phyloP scores from a whole-genome alignment of 2,329 filamentous ascomycete species.

The Dactylella cylindrospora region DNA sequence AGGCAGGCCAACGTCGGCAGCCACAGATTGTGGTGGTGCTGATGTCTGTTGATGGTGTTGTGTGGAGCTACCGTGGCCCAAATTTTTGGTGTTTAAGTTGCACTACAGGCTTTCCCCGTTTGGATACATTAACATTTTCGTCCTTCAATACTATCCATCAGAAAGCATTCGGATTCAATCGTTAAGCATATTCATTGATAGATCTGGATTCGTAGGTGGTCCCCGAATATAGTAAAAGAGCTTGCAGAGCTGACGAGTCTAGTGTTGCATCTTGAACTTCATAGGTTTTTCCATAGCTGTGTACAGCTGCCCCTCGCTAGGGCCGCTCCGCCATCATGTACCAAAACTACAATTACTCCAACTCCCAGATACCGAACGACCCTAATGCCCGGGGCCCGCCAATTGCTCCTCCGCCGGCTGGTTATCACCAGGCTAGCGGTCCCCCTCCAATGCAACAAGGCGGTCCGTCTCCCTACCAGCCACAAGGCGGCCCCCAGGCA shows the following conservation, averaged over 20 bases:
- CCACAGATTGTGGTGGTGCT: slow-evolving; percentile 7
- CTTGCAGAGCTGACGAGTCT: too few species aligned
- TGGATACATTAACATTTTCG: too few species aligned
- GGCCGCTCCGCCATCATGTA: slow-evolving; percentile 34
- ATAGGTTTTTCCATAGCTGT: slow-evolving; percentile 24
- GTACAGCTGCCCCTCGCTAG: slow-evolving; percentile 31
- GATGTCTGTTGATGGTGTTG: slow-evolving; percentile 10
- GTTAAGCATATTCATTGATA: too few species aligned
- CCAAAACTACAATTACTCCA: slow-evolving; percentile 34
- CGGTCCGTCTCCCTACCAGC: slow-evolving; percentile 45
- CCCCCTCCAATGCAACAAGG: slow-evolving; percentile 13
- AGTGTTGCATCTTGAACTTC: slow-evolving; percentile 9
- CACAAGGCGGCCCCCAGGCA: slow-evolving; percentile 21
- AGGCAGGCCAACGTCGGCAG: slow-evolving; percentile 4
- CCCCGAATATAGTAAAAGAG: too few species aligned
- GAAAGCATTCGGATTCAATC: too few species aligned
- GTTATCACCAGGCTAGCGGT: slow-evolving; percentile 52
- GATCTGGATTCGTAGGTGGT: too few species aligned
- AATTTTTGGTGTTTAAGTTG: slow-evolving; percentile 45
- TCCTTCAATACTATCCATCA: too few species aligned
- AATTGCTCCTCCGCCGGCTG: slow-evolving; percentile 51
- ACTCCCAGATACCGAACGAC: slow-evolving; percentile 30
- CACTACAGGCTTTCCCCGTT: too few species aligned
- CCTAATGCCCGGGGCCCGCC: slow-evolving; percentile 49
- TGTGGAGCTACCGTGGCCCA: slow-evolving; percentile 45